Base-by-base conservation (phyloP, 495 filamentous ascomycete species). In the Xylaria telfairii region DNA sequence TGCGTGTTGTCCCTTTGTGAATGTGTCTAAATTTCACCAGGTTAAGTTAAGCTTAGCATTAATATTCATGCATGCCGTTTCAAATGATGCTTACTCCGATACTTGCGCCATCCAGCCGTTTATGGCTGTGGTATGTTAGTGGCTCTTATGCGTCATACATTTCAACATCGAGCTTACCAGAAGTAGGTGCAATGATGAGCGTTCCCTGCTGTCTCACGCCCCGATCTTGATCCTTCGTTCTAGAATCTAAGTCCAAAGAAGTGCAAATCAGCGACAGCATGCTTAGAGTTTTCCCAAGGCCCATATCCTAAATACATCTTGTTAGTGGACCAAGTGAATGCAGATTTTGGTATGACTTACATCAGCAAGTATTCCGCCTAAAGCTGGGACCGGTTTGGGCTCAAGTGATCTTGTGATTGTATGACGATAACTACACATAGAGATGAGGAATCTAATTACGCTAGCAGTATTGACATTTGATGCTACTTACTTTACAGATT, bases 201-300 rank as follows among this genome's bases (percentile, higher is more conserved):
- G 57, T 61, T 24, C 17, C 34, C 30, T 17, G 26, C 8, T 24
- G 54, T 41, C 24, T n/a, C 1, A 5, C 30, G 8, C 7, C 19
- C 4, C 1, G 28, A 19, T 24, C 24, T 17, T 61, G 32, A 15
- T 10, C 34, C 9, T n/a, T 34, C n/a, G 37, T 32, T 12, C 15
- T 56, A 30, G 60, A 59, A 37, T 47, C 12, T 46, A 47, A 46
- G 54, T 78, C 78, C 30, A 81, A 54, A 39, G 69, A 75, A 3
- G 53, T 26, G 44, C 68, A 72, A 12, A 80, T 69, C 41, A 80
- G 53, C 17, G 75, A 61, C 19, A 79, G 60, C 12, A 66, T 44
- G 26, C 53, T 76, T 7, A 78, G 68, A 8, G 78, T 79, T 64
- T 80, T 80, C 15, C 78, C 77, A 8, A 80, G 67, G 5, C 78